phyloP scores from a whole-genome alignment of 2,329 filamentous ascomycete species.

The Triangularia verruculosa region DNA sequence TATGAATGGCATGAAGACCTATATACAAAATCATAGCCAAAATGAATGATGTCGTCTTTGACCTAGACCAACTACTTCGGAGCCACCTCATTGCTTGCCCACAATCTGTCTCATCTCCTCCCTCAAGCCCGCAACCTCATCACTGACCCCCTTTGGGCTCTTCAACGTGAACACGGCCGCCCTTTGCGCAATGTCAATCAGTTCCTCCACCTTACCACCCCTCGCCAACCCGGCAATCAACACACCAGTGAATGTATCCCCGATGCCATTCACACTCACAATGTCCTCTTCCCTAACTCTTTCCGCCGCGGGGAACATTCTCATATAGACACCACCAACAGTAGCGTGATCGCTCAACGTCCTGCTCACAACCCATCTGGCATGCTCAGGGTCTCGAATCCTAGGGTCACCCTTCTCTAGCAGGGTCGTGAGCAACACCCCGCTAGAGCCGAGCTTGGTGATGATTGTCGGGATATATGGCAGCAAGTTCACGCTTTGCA shows the following conservation, averaged over 20 bases:
- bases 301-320: constrained; percentile 64
- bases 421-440: constrained; percentile 72
- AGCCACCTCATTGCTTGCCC: constrained; percentile 2
- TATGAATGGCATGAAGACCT: background rate
- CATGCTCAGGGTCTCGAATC: constrained; percentile 58
- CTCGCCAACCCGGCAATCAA: constrained; percentile 74
- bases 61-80: background rate
- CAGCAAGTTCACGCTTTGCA: constrained; percentile 78
- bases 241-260: constrained; percentile 88
- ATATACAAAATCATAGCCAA: background rate
- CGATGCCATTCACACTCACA: constrained; percentile 89
- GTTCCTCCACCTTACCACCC: constrained; percentile 52
- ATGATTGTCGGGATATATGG: constrained; percentile 84
- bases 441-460: constrained; percentile 75
- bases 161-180: constrained; percentile 77
- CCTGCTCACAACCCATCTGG: constrained; percentile 69
- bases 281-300: constrained; percentile 58
- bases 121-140: constrained; percentile 26
- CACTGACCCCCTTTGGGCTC: constrained; percentile 66
- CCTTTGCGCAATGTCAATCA: constrained; percentile 77
- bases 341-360: constrained; percentile 49
- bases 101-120: constrained; percentile 24
- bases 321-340: constrained; percentile 80
- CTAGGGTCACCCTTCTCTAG: constrained; percentile 65
- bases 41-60: background rate